Base-by-base conservation (phyloP, 2,329 filamentous ascomycete genomes). In the Biscogniauxia marginata region DNA sequence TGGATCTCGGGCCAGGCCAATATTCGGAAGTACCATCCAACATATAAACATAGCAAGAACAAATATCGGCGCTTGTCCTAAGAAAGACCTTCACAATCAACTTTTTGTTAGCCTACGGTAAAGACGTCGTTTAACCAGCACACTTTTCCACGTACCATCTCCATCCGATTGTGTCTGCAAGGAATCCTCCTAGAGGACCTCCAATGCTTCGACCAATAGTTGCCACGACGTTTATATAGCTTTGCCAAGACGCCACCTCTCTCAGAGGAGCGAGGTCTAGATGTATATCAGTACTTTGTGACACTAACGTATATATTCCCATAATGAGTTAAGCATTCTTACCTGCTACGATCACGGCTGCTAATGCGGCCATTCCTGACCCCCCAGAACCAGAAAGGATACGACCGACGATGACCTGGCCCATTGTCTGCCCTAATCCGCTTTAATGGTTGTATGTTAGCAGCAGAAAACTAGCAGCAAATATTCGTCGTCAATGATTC, bases 151-250 rank as follows among this genome's bases (percentile, higher is more conserved):
- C 71, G 56, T 61, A 82, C 84, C 84, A 86, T 68, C 85, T 74
- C 86, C 85, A 89, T n/a, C 85, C 85, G 8, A 88, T 76, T 0
- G 80, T 78, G 59, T 87, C 83, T 1, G 84, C 80, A 2, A 88
- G 69, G 65, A 76, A 81, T 3, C 85, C 85, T 1, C 85, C 85
- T 1, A 86, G 57, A 3, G 79, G 80, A 0, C 79, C 80, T 2
- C 80, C 80, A 0, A 81, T 62, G 50, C 77, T 80, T 45, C 80
- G 71, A 2, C 80, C 80, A 4, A 74, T 72, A 0, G 80, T 82
- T 11, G 78, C 75, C 6, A 77, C 76, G 0, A 83, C 72, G 45
- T 82, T 82, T 52, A 81, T 71, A 53, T 79, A 81, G 13, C 77
- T 76, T 50, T 79, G 74, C 80, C 80, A 84, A 1, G 75, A 71